Percentiles rank a stretch among this genome's conserved stretches.
Evolutionary conservation across 108 stramenopile genomes (phyloP).

Genomic region (Nitzschia palea): DNA sequence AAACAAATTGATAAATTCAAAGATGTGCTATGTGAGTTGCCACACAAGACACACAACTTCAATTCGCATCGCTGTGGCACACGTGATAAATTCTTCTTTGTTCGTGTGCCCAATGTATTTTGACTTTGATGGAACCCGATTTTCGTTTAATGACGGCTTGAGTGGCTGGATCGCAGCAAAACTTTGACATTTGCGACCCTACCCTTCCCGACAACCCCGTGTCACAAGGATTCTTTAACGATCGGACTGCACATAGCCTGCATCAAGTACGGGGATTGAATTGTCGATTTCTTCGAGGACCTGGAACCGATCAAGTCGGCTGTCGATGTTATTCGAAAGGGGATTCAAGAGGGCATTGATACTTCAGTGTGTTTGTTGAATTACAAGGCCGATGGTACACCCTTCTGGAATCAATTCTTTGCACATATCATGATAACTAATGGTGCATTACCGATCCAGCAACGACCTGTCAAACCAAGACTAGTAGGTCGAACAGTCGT

Average conservation of each 20-base stretch:
- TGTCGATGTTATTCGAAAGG: conserved; percentile 86
- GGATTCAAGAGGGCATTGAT: conserved; percentile 82
- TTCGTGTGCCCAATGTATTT: conserved; percentile 88
- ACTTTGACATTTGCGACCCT: conserved; percentile 97
- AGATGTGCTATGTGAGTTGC: conserved; percentile 60
- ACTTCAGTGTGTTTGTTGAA: conserved; percentile 88
- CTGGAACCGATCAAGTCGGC: conserved; percentile 89
- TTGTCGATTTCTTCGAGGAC: conserved; percentile 97
- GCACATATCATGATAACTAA: too few species aligned
- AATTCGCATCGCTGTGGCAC: conserved; percentile 47
- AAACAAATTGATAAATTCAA: conserved; percentile 74
- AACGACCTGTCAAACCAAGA: too few species aligned
- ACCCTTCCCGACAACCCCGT: conserved; percentile 96
- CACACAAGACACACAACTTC: conserved; percentile 52
- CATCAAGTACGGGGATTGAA: conserved; percentile 94
- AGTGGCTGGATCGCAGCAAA: conserved; percentile 91
- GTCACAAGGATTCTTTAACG: conserved; percentile 89
- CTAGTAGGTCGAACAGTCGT: too few species aligned
- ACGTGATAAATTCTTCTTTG: conserved; percentile 69
- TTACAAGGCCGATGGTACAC: conserved; percentile 94
- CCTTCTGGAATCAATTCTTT: conserved; percentile 99
- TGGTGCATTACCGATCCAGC: too few species aligned
- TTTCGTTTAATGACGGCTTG: conserved; percentile 81
- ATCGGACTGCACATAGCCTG: conserved; percentile 92
- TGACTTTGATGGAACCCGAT: conserved; percentile 90